Evolutionary conservation across 129 eudicot genomes (phyloP).

Genomic region (Escallonia herrerae): DNA sequence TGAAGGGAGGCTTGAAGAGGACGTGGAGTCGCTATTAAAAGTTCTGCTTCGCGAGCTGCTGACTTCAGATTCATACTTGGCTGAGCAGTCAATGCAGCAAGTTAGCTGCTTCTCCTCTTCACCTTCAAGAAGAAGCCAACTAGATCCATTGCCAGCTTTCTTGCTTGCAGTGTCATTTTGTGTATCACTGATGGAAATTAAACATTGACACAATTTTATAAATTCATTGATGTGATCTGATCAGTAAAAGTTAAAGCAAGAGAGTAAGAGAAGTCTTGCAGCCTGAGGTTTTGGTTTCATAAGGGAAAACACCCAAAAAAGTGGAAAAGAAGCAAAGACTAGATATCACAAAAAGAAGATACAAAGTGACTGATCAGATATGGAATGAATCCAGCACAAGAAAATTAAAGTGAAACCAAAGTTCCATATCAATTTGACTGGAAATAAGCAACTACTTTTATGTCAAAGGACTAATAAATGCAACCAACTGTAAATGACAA

Average conservation of each 20-base stretch:
- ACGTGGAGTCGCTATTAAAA: constrained; percentile 15
- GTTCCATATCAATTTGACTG: too few relatives aligned
- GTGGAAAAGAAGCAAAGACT: too few relatives aligned
- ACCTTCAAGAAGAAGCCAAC: constrained; percentile 22
- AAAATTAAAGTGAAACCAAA: too few relatives aligned
- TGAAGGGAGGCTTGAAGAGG: constrained; percentile 72
- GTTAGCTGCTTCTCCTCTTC: constrained; percentile 36
- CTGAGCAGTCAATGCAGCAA: constrained; percentile 47
- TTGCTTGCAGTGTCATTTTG: constrained; percentile 41
- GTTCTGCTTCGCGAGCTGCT: constrained; percentile 20
- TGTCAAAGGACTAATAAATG: too few relatives aligned
- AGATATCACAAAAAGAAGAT: too few relatives aligned
- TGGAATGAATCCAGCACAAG: too few relatives aligned
- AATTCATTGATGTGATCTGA: neutral
- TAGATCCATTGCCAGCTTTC: constrained; percentile 28
- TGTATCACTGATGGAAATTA: constrained; percentile 36
- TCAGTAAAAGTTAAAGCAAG: neutral
- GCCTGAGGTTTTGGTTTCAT: too few relatives aligned
- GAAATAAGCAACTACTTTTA: too few relatives aligned
- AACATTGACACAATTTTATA: neutral
- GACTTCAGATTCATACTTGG: constrained; percentile 45
- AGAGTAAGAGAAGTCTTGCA: too few relatives aligned
- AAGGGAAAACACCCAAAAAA: too few relatives aligned
- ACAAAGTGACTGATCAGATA: too few relatives aligned
- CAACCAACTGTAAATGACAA: too few relatives aligned